Conservation (phyloP, 129 eudicot species). For the Kitagawia praeruptora region DNA sequence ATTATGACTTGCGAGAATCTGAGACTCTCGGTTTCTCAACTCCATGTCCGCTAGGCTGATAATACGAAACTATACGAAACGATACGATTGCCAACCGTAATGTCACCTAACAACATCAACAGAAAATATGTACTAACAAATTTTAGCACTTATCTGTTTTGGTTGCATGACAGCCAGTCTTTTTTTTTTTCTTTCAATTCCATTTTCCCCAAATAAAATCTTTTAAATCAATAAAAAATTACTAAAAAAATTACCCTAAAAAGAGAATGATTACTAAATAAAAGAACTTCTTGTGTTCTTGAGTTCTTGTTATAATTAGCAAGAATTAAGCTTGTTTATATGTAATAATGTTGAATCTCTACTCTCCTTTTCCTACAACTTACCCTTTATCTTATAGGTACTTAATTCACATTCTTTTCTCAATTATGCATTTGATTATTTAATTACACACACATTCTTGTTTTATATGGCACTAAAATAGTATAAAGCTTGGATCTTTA, state of each 20-base stretch:
- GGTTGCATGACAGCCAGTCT: background rate
- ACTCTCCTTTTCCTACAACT: background rate
- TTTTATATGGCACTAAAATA: background rate
- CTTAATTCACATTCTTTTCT: background rate
- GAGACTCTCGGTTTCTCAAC: too few relatives aligned
- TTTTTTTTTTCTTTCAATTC: background rate
- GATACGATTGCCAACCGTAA: too few relatives aligned
- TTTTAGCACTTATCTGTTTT: background rate
- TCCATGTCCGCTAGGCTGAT: too few relatives aligned
- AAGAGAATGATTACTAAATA: background rate
- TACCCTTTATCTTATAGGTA: conserved; percentile 16
- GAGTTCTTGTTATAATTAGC: background rate
- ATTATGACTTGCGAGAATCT: too few relatives aligned
- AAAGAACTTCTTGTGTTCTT: background rate
- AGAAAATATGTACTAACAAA: background rate
- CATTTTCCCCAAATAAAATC: background rate
- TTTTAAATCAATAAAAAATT: background rate
- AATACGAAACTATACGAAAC: too few relatives aligned
- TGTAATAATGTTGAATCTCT: background rate
- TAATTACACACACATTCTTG: background rate
- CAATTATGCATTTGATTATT: background rate
- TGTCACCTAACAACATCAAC: too few relatives aligned
- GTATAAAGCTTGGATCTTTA: background rate
- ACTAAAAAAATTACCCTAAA: too few relatives aligned
- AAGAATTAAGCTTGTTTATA: background rate